Evolutionary conservation across 2,329 filamentous ascomycete genomes (phyloP).

Genomic region (Fusarium virguliforme): DNA sequence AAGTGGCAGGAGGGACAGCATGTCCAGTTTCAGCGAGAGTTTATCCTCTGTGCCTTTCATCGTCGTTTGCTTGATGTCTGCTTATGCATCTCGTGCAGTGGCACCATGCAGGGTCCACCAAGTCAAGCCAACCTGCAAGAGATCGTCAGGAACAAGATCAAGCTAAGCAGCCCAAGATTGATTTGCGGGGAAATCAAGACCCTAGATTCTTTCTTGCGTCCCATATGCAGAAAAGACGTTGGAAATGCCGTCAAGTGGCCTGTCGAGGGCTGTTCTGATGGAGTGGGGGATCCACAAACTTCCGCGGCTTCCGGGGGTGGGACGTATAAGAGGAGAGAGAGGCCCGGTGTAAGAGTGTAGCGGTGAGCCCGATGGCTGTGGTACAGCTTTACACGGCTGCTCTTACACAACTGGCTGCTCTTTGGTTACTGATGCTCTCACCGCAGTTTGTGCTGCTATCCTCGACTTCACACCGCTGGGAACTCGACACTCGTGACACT

Average conservation of each 20-base stretch:
- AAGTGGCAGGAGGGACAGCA: constrained; percentile 3
- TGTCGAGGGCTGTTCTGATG: constrained; percentile 33
- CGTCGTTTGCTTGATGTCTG: neutral
- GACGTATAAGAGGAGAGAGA: constrained; percentile 7
- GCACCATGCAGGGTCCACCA: constrained; percentile 9
- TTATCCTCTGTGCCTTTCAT: too few species aligned
- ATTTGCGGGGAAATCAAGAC: constrained; percentile 27
- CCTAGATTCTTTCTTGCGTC: constrained; percentile 8
- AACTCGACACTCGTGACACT: constrained; percentile 2
- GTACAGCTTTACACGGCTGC: neutral
- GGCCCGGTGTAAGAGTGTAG: neutral
- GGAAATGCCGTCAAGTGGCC: constrained; percentile 28
- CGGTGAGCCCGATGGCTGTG: neutral
- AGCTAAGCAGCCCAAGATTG: constrained; percentile 27
- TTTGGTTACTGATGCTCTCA: neutral
- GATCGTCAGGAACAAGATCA: constrained; percentile 45
- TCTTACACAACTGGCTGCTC: neutral
- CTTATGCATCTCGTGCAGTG: constrained; percentile 14
- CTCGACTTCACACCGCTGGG: constrained; percentile 7
- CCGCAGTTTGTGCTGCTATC: constrained; percentile 4
- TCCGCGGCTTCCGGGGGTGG: constrained; percentile 44
- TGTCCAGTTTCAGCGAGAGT: constrained; percentile 15
- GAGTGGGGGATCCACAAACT: constrained; percentile 41
- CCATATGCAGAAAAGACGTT: constrained; percentile 29
- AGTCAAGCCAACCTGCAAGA: constrained; percentile 20